Evolutionary conservation across 805 yeast genomes (phyloP), one percentile per base, ranked within the genome.

Genomic region (Kuraishia cidri): DNA sequence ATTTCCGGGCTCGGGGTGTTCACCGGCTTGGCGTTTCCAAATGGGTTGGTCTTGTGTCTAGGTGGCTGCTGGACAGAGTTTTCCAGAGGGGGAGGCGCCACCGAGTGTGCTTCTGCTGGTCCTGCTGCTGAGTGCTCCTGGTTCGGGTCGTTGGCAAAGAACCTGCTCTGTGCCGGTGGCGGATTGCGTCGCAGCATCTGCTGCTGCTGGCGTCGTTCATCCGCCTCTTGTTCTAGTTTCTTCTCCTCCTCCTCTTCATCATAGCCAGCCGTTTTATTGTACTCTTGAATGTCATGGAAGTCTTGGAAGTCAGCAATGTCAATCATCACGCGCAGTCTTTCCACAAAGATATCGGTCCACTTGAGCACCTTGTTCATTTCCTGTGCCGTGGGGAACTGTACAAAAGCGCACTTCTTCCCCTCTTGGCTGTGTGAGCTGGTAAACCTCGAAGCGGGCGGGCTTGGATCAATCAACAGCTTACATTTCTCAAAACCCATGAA

Each of bases 1-100:
- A 8, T n/a, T 10, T 20, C 31, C 14, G 20, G 26, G 5, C 36
- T 42, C 5, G 40, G 40, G 12, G 34, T 25, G 24, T 43, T 37
- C 14, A 81, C 85, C 2, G 94, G 92, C 51, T 74, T 79, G 1
- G 94, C 94, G 2, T 68, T 58, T 1, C 94, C 94, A 56, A 84
- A 83, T 4, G 94, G 92, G 48, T 75, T 82, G 0, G 69, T 45
- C 46, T 71, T 78, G 4, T 60, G 44, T 46, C 58, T 40, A 27
- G 30, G 21, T 8, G 30, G 30, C 6, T 27, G 23, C n/a, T n/a
- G n/a, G n/a, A n/a, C n/a, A n/a, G n/a, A n/a, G n/a, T n/a, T n/a
- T n/a, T n/a, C n/a, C n/a, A n/a, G n/a, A 7, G 23, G 23, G 10
- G 23, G 9, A 10, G 9, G 7, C 9, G 7, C 23, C 9, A 20